Evolutionary conservation across 176 grass and related monocot genomes (phyloP).

Genomic region (Oryza rufipogon): DNA sequence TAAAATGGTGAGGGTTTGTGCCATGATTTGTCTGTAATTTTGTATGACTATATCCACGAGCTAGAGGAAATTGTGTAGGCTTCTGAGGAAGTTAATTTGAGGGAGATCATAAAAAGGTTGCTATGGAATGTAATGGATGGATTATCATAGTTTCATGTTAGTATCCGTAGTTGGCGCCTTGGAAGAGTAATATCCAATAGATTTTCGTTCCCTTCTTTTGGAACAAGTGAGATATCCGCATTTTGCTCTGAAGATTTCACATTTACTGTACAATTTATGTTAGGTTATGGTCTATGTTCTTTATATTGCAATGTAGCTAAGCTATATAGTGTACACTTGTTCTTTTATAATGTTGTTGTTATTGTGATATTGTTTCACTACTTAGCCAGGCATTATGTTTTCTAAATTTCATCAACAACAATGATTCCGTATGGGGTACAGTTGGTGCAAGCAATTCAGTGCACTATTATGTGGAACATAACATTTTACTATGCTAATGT

Average conservation of each 20-base stretch:
- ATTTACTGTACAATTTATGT: neutral
- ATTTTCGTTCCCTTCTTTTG: neutral
- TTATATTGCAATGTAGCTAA: neutral
- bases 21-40: neutral
- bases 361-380: neutral
- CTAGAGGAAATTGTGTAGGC: neutral
- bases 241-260: neutral
- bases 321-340: neutral
- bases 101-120: neutral
- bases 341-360: neutral
- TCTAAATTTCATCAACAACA: neutral
- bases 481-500: constrained; percentile 21
- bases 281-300: neutral
- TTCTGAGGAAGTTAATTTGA: neutral
- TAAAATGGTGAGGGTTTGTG: neutral
- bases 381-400: neutral
- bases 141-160: neutral
- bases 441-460: neutral
- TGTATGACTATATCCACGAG: neutral
- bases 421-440: neutral
- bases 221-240: neutral
- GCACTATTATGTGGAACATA: neutral
- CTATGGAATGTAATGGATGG: neutral
- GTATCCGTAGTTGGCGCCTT: neutral
- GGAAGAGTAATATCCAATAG: neutral